Percentiles rank a stretch among this genome's conserved stretches.
phyloP scores from a whole-genome alignment of 257 asterid species.

The Handroanthus guayacan region DNA sequence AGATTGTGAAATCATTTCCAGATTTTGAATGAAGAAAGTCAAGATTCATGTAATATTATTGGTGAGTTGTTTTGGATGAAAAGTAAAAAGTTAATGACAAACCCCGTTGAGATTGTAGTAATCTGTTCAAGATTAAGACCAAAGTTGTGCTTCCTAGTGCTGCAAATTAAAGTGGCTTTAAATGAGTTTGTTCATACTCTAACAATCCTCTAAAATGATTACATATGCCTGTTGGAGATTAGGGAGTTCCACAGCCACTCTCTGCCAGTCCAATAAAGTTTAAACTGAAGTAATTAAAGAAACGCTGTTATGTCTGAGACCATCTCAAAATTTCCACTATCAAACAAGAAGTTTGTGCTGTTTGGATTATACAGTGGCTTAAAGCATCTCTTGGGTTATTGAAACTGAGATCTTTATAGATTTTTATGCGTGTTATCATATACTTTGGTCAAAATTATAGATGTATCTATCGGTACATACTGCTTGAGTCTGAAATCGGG shows the following conservation, averaged over 20 bases:
- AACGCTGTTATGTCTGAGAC: not conserved
- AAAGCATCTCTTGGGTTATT: conserved; percentile 28
- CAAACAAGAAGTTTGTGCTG: conserved; percentile 32
- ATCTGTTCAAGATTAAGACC: conserved; percentile 35
- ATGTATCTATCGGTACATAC: conserved; percentile 17
- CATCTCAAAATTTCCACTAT: conserved; percentile 23
- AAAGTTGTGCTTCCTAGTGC: conserved; percentile 30
- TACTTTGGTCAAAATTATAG: conserved; percentile 20
- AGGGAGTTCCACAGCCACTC: conserved; percentile 23
- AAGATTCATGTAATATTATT: conserved; percentile 35
- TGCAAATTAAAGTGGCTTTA: conserved; percentile 35
- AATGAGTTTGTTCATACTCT: conserved; percentile 35
- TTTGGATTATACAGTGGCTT: conserved; percentile 29
- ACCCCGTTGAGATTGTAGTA: conserved; percentile 31
- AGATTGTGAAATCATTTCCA: conserved; percentile 2
- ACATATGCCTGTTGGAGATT: conserved; percentile 34
- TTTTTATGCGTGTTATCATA: conserved; percentile 12
- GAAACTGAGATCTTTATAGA: conserved; percentile 20
- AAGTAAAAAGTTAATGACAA: conserved; percentile 25
- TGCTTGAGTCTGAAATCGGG: conserved; percentile 25
- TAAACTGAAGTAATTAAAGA: conserved; percentile 20
- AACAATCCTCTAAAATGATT: conserved; percentile 29
- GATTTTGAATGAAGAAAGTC: conserved; percentile 33
- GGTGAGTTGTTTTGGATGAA: conserved; percentile 33
- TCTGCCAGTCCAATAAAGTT: conserved; percentile 21